Base-by-base conservation (phyloP, 768 basidiomycete species). In the Leccinum imitatum region DNA sequence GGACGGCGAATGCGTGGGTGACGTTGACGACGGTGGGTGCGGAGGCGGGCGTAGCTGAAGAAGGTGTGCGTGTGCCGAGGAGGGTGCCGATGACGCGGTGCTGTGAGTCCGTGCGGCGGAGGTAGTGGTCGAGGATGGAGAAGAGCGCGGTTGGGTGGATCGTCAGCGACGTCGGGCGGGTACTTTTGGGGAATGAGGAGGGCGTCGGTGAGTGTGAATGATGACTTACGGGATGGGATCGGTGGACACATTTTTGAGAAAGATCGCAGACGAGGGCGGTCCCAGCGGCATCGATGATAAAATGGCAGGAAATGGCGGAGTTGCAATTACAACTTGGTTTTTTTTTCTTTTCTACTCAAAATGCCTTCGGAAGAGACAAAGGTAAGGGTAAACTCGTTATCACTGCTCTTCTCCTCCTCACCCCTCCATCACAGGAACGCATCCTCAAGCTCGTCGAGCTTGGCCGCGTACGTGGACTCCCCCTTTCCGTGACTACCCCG, bases 331-430 rank as follows among this genome's bases (percentile, higher is more conserved):
- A 27, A 8, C 41, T 66, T 61, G 35, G 25, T 69, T 60, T 62
- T 54, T 15, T 21, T 39, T n/a, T 41, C n/a, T 48, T 25, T 48
- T 52, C 21, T 14, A 21, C 25, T 68, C 53, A 67, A 54, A 67
- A 93, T 93, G 91, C 90, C 90, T 69, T 93, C 91, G 57, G 93
- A 95, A 79, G 93, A 95, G 72, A 92, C 91, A 75, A 93, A 90
- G 77, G 93, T 94, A 41, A 21, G 77, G 63, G 63, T 8, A 53
- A 33, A 33, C 17, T 30, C 3, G 19, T n/a, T 4, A 6, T 19
- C 0, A 11, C 10, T 8, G 35, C 1, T 47, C 31, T 0, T 11
- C 2, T 3, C 4, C 21, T 37, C 47, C 9, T 25, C n/a, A n/a
- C 59, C 55, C 62, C 64, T 4, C 10, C 21, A 0, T 0, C 14